Evolutionary conservation across 1,284 basidiomycete species (phyloP), one percentile per base, ranked within the genome.

Genomic region (Entoloma clypeatum): DNA sequence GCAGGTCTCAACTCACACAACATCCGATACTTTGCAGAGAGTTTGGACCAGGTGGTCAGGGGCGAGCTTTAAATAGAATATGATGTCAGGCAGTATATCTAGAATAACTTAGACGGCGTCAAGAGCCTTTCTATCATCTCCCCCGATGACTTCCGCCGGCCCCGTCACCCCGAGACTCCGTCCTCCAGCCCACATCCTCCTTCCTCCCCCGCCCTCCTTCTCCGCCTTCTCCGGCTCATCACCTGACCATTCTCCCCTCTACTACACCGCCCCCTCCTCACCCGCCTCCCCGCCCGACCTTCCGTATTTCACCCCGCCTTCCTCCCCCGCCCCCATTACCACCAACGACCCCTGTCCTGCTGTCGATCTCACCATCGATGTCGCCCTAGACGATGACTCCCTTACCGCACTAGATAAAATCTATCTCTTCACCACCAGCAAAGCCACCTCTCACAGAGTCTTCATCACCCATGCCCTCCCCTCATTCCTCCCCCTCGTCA

Each of bases 371-470:
- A 58, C 68, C 25, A 48, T 73, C 35, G 77, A 81, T 57, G 62
- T 79, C 26, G 67, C 67, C 17, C 63, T 86, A 52, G 81, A 86
- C 43, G 79, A 84, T 45, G 87, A 93, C 55, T 77, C 81, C 42
- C 75, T 95, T 41, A 89, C 69, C 58, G 77, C 86, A 13, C 78
- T 96, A 22, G 94, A 99, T 67, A 86, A 89, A 56, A 96, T 97
- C 52, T 98, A 96, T 66, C 75, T 98, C 19, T 92, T 92, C 56
- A 88, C 89, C 47, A 80, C 87, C 54, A 94, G 91, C 62, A 84
- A 85, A 50, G 82, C 86, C 42, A 69, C 81, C 10, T 91, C 91
- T 58, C 93, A 96, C 53, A 75, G 80, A 25, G 78, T 92, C 23
- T 92, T 88, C 61, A 94, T 97, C 52, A 79, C 85, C 1, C 82